Evolutionary conservation across 495 filamentous ascomycete genomes (phyloP), one percentile per base, ranked within the genome.

Genomic region (Geoglossum glabrum): DNA sequence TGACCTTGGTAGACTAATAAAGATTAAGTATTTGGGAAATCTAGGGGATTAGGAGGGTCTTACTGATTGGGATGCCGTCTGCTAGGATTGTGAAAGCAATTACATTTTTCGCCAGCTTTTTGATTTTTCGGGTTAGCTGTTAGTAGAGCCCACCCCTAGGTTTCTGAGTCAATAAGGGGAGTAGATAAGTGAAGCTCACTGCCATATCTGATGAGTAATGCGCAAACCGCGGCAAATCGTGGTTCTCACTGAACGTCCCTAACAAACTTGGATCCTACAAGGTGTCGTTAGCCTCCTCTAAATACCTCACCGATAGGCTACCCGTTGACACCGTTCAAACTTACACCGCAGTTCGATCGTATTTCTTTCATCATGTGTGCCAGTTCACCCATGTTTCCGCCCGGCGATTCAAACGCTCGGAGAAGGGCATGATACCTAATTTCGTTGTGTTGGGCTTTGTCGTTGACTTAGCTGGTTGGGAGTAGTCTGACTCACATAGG

Each of bases 221-320:
- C 5, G 83, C 69, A 66, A 86, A 87, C 3, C 85, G 77, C 1
- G 76, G 70, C 21, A 80, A 75, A 66, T 93, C 86, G 63, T 93
- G 87, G 63, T 93, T 93, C 62, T 90, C 86, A 15, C 81, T 59
- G 68, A 93, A 93, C 3, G 74, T 81, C 33, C 85, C 85, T 6
- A 86, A 73, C 8, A 40, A 15, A 40, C 36, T 40, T 40, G 76
- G 72, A 60, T 87, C 84, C 9, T 52, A 25, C 17, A 10, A 34
- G 5, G 5, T 11, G 11, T 34, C 31, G n/a, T n/a, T n/a, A n/a
- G n/a, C n/a, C n/a, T n/a, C n/a, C n/a, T n/a, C n/a, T n/a, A n/a
- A n/a, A n/a, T n/a, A 34, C 5, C 31, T 34, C 31, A 34, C 4
- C 31, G 11, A 4, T 34, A 34, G 11, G 31, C 4, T 5, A 34